Evolutionary conservation across 495 filamentous ascomycete species (phyloP).

Genomic region (Penicillium cosmopolitanum): DNA sequence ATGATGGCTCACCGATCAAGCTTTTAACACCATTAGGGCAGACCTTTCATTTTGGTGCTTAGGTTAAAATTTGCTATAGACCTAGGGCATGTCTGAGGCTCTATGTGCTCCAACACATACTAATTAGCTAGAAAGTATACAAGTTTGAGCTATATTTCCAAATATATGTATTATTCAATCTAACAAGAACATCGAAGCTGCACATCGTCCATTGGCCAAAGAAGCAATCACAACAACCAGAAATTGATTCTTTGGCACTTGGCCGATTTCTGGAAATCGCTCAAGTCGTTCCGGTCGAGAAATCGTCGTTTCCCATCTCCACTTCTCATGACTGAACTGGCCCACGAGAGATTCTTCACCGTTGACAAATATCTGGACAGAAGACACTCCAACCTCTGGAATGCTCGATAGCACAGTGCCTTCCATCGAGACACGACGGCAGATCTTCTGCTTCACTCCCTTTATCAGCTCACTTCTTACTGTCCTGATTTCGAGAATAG

Average conservation of each 20-base stretch:
- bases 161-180: slow-evolving; percentile 2
- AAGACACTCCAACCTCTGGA: neutral
- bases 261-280: slow-evolving; percentile 2
- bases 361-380: slow-evolving; percentile 8
- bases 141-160: too few relatives aligned
- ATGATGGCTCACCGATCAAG: too few relatives aligned
- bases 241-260: slow-evolving; percentile 10
- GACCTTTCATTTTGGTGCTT: too few relatives aligned
- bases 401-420: slow-evolving; percentile 6
- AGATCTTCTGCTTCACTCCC: neutral
- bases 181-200: slow-evolving; percentile 5
- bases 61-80: too few relatives aligned
- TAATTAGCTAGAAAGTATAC: too few relatives aligned
- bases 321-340: neutral
- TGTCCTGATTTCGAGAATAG: neutral
- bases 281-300: slow-evolving; percentile 6
- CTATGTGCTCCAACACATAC: too few relatives aligned
- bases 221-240: slow-evolving; percentile 6
- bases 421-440: slow-evolving; percentile 1
- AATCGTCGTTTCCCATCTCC: slow-evolving; percentile 4
- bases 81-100: too few relatives aligned
- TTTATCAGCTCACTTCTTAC: neutral
- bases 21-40: too few relatives aligned
- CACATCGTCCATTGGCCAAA: slow-evolving; percentile 7
- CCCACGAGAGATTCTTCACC: neutral